A percentile compares a stretch with the other conserved stretches of the same genome.
These are phyloP conservation scores for Ogataea populi-albae DNA, from an alignment of 805 yeast species.

Conservation along the genomic window DNA sequence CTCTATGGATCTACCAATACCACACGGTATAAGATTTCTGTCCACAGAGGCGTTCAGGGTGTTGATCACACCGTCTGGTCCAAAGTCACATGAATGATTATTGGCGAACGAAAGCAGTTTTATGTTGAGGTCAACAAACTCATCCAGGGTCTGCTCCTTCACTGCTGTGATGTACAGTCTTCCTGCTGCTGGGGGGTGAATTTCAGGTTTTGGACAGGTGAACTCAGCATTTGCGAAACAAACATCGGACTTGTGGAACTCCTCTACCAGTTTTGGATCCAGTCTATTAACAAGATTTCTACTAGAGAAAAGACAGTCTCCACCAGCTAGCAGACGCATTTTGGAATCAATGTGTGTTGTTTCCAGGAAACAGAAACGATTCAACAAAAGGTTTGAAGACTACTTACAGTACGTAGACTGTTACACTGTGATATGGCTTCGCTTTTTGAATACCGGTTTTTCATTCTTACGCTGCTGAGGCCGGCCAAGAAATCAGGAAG, in stretches of 20 bases:
- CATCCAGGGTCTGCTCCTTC: slow-evolving; percentile 24
- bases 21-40: slow-evolving; percentile 24
- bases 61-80: slow-evolving; percentile 24
- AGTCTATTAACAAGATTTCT: slow-evolving; percentile 25
- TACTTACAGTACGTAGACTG: too few species aligned
- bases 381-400: too few species aligned
- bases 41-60: slow-evolving; percentile 26
- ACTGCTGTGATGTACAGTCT: slow-evolving; percentile 28
- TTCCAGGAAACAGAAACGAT: too few species aligned
- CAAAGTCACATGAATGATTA: slow-evolving; percentile 30
- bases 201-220: slow-evolving; percentile 27
- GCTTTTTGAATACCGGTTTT: too few species aligned
- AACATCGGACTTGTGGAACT: slow-evolving; percentile 24
- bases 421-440: too few species aligned
- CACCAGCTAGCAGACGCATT: slow-evolving; percentile 27
- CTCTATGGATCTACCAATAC: slow-evolving; percentile 28
- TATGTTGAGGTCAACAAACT: slow-evolving; percentile 25
- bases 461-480: too few species aligned
- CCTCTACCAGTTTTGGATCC: slow-evolving; percentile 24
- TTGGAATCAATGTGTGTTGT: not conserved
- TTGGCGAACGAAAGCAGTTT: slow-evolving; percentile 26
- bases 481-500: too few species aligned
- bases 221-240: slow-evolving; percentile 29
- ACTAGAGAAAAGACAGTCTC: slow-evolving; percentile 29
- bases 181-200: slow-evolving; percentile 27